phyloP scores from a whole-genome alignment of 192 early-diverging fungal genomes.

The Backusella circina region DNA sequence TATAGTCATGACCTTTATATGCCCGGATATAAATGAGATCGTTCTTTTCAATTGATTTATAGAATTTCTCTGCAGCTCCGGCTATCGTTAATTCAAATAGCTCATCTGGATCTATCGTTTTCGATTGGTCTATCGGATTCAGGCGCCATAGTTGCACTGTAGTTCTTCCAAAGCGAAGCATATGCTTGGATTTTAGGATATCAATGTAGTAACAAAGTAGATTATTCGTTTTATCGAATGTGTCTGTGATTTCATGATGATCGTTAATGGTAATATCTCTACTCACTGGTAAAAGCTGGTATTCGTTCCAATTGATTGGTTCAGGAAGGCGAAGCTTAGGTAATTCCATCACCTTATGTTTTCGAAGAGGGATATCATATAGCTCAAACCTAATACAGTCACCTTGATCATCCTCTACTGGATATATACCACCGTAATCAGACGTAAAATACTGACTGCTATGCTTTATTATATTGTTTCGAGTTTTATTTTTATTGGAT shows the following conservation, averaged over 20 bases:
- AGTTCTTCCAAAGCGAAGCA: not conserved
- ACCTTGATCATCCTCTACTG: not conserved
- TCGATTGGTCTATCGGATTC: not conserved
- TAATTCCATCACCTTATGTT: not conserved
- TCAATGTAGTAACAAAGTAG: not conserved
- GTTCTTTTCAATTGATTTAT: not conserved
- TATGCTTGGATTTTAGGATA: not conserved
- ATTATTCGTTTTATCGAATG: not conserved
- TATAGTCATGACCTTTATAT: not conserved
- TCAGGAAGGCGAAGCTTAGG: not conserved
- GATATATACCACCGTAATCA: not conserved
- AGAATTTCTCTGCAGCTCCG: not conserved
- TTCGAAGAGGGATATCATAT: not conserved
- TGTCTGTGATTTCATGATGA: not conserved
- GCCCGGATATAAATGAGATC: conserved; percentile 3
- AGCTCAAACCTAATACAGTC: not conserved
- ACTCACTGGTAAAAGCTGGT: not conserved
- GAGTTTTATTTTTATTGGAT: not conserved
- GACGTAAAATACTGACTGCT: not conserved
- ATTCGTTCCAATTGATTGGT: not conserved
- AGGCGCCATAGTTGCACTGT: not conserved
- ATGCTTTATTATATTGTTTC: not conserved
- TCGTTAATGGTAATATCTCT: not conserved
- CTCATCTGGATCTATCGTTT: not conserved
- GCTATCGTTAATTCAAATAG: not conserved